Evolutionary conservation across 2,329 filamentous ascomycete genomes (phyloP).

Genomic region (Myriosclerotinia scirpicola): DNA sequence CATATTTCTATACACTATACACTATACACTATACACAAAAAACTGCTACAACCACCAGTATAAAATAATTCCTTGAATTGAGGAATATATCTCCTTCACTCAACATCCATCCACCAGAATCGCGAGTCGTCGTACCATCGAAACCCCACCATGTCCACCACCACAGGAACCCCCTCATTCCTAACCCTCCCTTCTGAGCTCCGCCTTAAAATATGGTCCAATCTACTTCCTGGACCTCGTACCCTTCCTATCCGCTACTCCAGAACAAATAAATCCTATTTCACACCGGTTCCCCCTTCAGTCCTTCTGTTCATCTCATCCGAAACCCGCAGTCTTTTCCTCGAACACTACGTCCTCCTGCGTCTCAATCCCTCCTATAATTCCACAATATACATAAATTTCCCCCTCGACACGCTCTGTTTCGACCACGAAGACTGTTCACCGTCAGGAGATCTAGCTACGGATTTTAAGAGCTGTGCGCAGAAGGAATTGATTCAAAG

Average conservation of each 20-base stretch:
- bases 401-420: slow-evolving; percentile 25
- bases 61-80: background rate
- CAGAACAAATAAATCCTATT: slow-evolving; percentile 19
- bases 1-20: background rate
- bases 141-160: slow-evolving; percentile 12
- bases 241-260: slow-evolving; percentile 21
- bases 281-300: slow-evolving; percentile 10
- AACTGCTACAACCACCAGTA: background rate
- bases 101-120: background rate
- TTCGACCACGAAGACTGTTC: slow-evolving; percentile 28
- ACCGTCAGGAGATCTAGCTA: slow-evolving; percentile 23
- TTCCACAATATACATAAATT: slow-evolving; percentile 27
- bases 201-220: slow-evolving; percentile 24
- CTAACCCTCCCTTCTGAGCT: slow-evolving; percentile 23
- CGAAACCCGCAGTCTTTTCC: slow-evolving; percentile 25
- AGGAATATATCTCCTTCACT: background rate
- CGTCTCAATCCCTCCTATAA: slow-evolving; percentile 18
- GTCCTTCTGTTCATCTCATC: slow-evolving; percentile 23
- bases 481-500: slow-evolving; percentile 20
- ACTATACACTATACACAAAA: no score
- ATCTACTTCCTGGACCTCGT: slow-evolving; percentile 19
- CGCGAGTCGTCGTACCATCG: background rate
- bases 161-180: slow-evolving; percentile 11
- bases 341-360: slow-evolving; percentile 22
- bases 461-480: slow-evolving; percentile 21